Evolutionary conservation across 2,329 filamentous ascomycete genomes (phyloP).

Genomic region (Colletotrichum lindemuthianum): DNA sequence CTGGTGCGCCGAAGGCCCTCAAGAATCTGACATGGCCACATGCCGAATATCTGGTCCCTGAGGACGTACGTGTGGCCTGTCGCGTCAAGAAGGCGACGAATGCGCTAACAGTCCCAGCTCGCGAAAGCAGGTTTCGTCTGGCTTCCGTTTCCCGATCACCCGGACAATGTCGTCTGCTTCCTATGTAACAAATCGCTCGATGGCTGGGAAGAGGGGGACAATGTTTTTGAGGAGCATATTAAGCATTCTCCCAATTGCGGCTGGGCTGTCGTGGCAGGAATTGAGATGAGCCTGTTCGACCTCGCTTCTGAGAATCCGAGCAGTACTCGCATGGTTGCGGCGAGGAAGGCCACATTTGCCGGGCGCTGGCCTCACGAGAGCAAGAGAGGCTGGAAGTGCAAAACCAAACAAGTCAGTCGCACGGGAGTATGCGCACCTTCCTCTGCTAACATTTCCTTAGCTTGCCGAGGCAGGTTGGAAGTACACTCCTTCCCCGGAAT

Average conservation of each 20-base stretch:
- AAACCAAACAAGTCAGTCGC: slow-evolving; percentile 78
- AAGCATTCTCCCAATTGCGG: slow-evolving; percentile 85
- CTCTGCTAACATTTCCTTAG: slow-evolving; percentile 52
- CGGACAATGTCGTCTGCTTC: slow-evolving; percentile 92
- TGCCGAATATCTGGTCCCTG: slow-evolving; percentile 66
- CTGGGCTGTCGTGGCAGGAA: slow-evolving; percentile 80
- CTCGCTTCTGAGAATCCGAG: slow-evolving; percentile 79
- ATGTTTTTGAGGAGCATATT: slow-evolving; percentile 85
- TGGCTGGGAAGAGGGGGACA: slow-evolving; percentile 90
- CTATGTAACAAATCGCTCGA: slow-evolving; percentile 85
- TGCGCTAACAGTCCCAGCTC: slow-evolving; percentile 64
- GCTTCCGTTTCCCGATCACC: slow-evolving; percentile 76
- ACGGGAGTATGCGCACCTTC: slow-evolving; percentile 3
- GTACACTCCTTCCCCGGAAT: slow-evolving; percentile 85
- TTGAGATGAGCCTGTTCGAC: slow-evolving; percentile 69
- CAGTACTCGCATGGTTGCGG: slow-evolving; percentile 75
- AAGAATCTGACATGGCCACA: slow-evolving; percentile 83
- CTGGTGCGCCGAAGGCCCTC: slow-evolving; percentile 66
- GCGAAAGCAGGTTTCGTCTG: slow-evolving; percentile 94
- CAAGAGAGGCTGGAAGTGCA: slow-evolving; percentile 90
- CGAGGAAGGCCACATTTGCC: slow-evolving; percentile 85
- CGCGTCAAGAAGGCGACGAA: slow-evolving; percentile 28
- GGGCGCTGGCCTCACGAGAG: slow-evolving; percentile 88
- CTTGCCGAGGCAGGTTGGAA: slow-evolving; percentile 94
- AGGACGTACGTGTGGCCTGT: slow-evolving; percentile 58